Evolutionary conservation across 2,329 filamentous ascomycete genomes (phyloP), one percentile per base, ranked within the genome.

Genomic region (Cladosporium phlei): DNA sequence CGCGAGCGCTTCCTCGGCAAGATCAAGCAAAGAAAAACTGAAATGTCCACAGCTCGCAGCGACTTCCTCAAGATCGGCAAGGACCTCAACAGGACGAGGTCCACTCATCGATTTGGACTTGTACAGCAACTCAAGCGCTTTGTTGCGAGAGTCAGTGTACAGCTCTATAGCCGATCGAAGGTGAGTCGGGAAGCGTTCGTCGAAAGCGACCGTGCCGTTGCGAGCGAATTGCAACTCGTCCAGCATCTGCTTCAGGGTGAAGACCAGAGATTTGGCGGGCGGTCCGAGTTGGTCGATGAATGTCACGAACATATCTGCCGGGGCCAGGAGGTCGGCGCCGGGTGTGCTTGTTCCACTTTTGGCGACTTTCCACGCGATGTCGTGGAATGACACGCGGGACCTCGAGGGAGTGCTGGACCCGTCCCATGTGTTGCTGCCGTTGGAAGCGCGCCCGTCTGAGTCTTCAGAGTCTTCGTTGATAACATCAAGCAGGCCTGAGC

Each of bases 31-130:
- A 33, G 86, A 94, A 63, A 93, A 96, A 61, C 87, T 91, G 62
- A 97, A 98, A 66, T 97, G 90, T 0, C 93, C 91, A 60, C 93
- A 98, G 47, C 90, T 94, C n/a, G 93, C 91, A 30, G 91, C 90
- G 9, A 97, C 90, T 66, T 98, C 93, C 64, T 98, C 93, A 48
- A 95, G 89, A 64, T 97, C 93, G 2, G 91, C 93, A 61, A 94
- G 85, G 7, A 91, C 77, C 52, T 85, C 85, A 14, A 35, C 40
- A 27, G n/a, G 44, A 43, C 14, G 42, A 33, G 12, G 52, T 38
- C 28, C 50, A 47, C 16, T 52, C 12, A 51, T 77, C 3, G 81
- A 73, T 48, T 80, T 80, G 9, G 79, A 86, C 52, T 79, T 82
- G 66, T 98, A 97, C 1, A 98, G 75, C 48, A 85, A 77, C 47